Conservation (phyloP, 73 alveolate species). For the Paramecium biaurelia region DNA sequence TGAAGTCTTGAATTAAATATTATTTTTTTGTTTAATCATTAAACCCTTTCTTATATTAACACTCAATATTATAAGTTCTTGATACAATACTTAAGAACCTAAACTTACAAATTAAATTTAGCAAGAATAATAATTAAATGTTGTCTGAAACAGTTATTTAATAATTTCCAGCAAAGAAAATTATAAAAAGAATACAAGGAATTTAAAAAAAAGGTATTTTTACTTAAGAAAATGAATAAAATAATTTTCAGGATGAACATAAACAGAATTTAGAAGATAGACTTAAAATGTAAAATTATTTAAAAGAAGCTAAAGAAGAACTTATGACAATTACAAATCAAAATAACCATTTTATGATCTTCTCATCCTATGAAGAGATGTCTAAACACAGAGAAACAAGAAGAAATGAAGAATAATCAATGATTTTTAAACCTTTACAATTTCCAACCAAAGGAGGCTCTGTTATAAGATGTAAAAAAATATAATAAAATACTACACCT, state of each 20-base stretch:
- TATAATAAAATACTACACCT: not conserved
- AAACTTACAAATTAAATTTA: not conserved
- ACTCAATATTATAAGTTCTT: not conserved
- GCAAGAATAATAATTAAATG: not conserved
- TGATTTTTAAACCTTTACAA: not conserved
- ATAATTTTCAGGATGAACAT: not conserved
- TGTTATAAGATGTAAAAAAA: constrained; percentile 1
- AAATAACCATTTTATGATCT: not conserved
- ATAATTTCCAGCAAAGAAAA: not conserved
- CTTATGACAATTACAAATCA: not conserved
- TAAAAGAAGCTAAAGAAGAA: not conserved
- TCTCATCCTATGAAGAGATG: not conserved
- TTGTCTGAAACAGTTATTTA: not conserved
- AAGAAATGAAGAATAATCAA: not conserved
- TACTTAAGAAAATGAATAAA: not conserved
- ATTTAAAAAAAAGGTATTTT: not conserved
- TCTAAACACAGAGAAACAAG: not conserved
- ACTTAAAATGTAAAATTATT: not conserved
- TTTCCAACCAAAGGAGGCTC: not conserved
- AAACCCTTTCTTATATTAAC: not conserved
- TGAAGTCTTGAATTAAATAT: not conserved
- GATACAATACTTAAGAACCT: not conserved
- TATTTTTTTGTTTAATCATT: not conserved
- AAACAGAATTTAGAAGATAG: not conserved
- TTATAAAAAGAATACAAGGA: not conserved